These are phyloP conservation scores for Tylopilus cervinicoccineus DNA, from an alignment of 768 basidiomycete species.

Conservation along the genomic window DNA sequence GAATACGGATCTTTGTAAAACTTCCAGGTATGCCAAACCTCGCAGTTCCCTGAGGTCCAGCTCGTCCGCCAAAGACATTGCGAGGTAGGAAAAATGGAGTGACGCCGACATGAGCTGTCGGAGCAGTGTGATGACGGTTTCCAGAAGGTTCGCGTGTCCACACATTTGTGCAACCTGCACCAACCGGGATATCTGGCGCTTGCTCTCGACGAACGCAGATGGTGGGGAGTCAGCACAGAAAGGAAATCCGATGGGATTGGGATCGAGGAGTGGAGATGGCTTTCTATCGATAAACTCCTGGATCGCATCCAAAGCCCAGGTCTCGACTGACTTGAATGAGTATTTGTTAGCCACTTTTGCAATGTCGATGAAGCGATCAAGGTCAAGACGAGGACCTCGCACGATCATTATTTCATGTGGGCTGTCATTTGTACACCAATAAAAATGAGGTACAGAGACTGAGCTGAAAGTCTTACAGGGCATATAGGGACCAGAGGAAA, in stretches of 20 bases:
- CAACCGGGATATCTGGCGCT: constrained; percentile 53
- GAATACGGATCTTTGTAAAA: constrained; percentile 58
- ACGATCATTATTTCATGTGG: constrained; percentile 57
- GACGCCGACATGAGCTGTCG: constrained; percentile 59
- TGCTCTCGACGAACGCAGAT: constrained; percentile 35
- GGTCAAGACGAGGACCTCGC: constrained; percentile 45
- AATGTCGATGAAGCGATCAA: constrained; percentile 56
- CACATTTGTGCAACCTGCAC: constrained; percentile 67
- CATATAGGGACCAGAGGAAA: constrained; percentile 76
- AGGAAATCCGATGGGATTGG: constrained; percentile 33
- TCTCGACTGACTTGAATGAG: constrained; percentile 67
- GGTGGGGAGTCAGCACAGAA: constrained; percentile 27
- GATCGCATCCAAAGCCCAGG: constrained; percentile 72
- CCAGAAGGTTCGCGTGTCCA: constrained; percentile 54
- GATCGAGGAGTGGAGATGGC: constrained; percentile 47
- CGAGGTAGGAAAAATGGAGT: constrained; percentile 64
- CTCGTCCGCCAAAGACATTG: constrained; percentile 72
- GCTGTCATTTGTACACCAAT: constrained; percentile 31
- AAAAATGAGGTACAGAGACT: neutral
- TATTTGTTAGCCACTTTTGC: constrained; percentile 70
- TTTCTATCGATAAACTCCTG: constrained; percentile 62
- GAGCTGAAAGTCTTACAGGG: constrained; percentile 45
- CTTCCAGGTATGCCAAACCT: constrained; percentile 66
- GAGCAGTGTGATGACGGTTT: constrained; percentile 56
- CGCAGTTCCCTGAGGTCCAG: constrained; percentile 55